Base-by-base conservation (phyloP, 345 rosid genomes). In the Arabidopsis thaliana region DNA sequence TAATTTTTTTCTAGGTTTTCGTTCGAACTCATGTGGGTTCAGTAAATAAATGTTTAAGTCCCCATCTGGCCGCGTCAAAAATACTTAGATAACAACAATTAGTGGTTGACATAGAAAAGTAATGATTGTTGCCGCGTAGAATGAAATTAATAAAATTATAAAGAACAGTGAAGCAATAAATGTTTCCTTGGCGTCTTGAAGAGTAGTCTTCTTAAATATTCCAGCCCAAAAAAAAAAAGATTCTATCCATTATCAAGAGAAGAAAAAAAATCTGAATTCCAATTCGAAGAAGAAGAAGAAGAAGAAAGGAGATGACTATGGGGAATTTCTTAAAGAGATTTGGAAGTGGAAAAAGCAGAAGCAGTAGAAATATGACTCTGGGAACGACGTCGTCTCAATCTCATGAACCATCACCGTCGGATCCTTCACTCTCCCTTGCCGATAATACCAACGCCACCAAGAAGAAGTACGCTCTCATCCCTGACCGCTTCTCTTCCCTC, bases 401-500 rank as follows among this genome's bases (percentile, higher is more conserved):
- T 23, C 24, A 33, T 14, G 58, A 51, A 41, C 59, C 77, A 48
- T 41, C 80, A 9, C 22, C 60, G 52, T 38, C 53, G 5, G 45
- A 56, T 49, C 20, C 37, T 70, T 4, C 41, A 36, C 5, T 44
- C 46, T 73, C 75, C 7, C 34, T 67, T 20, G 5, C 75, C 25
- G 78, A 79, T 36, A 73, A 61, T 30, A 67, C 30, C 32, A 67
- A 45, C 20, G 70, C 70, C 53, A 48, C 71, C 1, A 79, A 73
- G 71, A 30, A 67, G 75, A 79, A 79, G 61, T 79, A 73, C 48
- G 75, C 59, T 8, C 71, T 79, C 3, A 79, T 79, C 38, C 82
- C 82, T 67, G 82, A 79, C 33, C 74, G 75, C 8, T 79, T 79
- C 74, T 36, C 82, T 55, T 67, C 82, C 4, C 65, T 79, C 0